Evolutionary conservation across 805 yeast genomes (phyloP).

Genomic region (Candida insectorum): DNA sequence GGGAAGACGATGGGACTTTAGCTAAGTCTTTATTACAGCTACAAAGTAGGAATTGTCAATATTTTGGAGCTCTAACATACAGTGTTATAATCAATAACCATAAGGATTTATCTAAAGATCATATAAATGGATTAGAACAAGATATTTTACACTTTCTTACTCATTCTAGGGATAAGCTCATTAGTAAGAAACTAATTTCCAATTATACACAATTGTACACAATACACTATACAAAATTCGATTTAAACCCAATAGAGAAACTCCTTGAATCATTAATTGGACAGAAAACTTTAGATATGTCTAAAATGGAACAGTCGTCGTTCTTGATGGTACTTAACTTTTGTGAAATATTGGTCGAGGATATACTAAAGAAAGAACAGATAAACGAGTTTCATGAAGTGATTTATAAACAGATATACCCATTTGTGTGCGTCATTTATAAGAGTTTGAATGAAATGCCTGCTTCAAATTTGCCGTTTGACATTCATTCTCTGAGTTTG

Average conservation of each 20-base stretch:
- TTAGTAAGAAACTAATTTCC: constrained; percentile 58
- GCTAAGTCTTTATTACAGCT: constrained; percentile 51
- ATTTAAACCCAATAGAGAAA: constrained; percentile 32
- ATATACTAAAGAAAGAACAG: constrained; percentile 36
- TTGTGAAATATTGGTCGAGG: constrained; percentile 49
- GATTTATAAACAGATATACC: constrained; percentile 22
- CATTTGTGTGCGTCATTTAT: constrained; percentile 10
- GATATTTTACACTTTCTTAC: constrained; percentile 3
- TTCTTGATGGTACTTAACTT: constrained; percentile 5
- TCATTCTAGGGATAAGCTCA: constrained; percentile 20
- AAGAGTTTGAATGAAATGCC: constrained; percentile 13
- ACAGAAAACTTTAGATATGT: constrained; percentile 1
- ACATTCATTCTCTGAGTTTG: constrained; percentile 4
- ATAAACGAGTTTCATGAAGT: constrained; percentile 32
- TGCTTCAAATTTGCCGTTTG: constrained; percentile 1
- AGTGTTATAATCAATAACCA: constrained; percentile 53
- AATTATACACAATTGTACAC: constrained; percentile 49
- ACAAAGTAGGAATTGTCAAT: constrained; percentile 49
- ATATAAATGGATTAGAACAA: not conserved
- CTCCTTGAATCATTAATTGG: constrained; percentile 4
- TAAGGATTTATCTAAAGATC: constrained; percentile 4
- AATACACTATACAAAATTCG: constrained; percentile 35
- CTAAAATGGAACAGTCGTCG: constrained; percentile 11
- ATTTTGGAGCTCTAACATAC: constrained; percentile 79
- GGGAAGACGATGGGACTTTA: constrained; percentile 49